Evolutionary conservation across 495 filamentous ascomycete species (phyloP), one percentile per base, ranked within the genome.

Genomic region (Ramalina intermedia): DNA sequence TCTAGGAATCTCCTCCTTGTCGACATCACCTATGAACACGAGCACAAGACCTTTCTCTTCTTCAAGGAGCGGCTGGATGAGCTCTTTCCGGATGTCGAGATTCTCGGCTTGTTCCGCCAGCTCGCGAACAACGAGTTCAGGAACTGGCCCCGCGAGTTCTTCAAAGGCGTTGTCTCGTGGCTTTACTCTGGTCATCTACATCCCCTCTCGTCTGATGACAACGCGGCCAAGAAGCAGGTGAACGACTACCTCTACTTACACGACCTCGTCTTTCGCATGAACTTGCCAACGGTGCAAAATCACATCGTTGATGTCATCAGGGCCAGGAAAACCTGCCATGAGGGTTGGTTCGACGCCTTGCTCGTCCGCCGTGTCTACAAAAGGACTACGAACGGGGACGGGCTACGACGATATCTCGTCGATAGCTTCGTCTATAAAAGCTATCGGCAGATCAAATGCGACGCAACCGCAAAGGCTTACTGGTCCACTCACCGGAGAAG

Each of bases 281-380:
- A 11, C 2, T 37, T 55, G 0, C 26, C 4, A 2, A 43, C 39
- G 1, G 7, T 55, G 1, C 17, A 51, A 16, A 51, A 51, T 38
- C 13, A 14, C 6, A 37, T 55, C n/a, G 43, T 55, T 5, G 53
- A 55, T 38, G n/a, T 13, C 1, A 7, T 51, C 2, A n/a, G 16
- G 29, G 18, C 6, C 1, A 33, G 39, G 4, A 3, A 36, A 4
- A 48, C 21, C 12, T 23, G 16, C 20, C 14, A 3, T 8, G 23
- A 38, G 6, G 41, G 43, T n/a, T 50, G 8, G 1, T 48, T 33
- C 21, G 21, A 48, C 3, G 6, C 7, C 3, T 0, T 1, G 1
- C 16, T 44, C 4, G 46, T 51, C n/a, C 9, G 18, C 12, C 2
- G 1, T 1, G 27, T 45, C 0, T 55, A 55, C 33, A 13, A 39